phyloP scores from a whole-genome alignment of 2,329 filamentous ascomycete species.

The Beauveria sp. region DNA sequence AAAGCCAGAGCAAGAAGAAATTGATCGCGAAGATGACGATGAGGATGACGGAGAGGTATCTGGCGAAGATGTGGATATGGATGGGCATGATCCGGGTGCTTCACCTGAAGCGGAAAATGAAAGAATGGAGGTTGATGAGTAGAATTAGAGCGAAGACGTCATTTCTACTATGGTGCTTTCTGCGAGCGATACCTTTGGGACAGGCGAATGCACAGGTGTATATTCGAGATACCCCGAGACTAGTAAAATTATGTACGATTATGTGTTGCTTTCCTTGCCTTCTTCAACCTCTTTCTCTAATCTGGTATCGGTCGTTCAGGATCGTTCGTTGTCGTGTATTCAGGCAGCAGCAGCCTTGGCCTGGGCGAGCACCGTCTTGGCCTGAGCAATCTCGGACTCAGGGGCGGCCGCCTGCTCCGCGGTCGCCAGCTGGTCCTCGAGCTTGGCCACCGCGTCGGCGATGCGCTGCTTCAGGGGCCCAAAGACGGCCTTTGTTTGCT shows the following conservation, averaged over 20 bases:
- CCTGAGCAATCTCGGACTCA: conserved; percentile 45
- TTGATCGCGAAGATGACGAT: conserved; percentile 24
- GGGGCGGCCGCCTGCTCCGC: conserved; percentile 38
- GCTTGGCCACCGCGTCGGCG: conserved; percentile 58
- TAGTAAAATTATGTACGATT: not conserved
- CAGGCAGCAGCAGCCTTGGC: conserved; percentile 30
- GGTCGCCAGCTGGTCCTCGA: conserved; percentile 71
- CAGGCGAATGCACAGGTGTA: conserved; percentile 9
- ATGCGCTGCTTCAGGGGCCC: conserved; percentile 65
- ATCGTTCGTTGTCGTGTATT: not conserved
- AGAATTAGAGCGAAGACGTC: conserved; percentile 13
- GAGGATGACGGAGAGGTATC: conserved; percentile 46
- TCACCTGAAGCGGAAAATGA: conserved; percentile 33
- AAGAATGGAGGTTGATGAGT: conserved; percentile 58
- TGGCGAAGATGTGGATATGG: conserved; percentile 22
- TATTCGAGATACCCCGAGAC: conserved; percentile 15
- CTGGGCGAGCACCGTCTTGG: conserved; percentile 44
- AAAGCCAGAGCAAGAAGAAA: conserved; percentile 15
- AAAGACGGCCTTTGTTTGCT: conserved; percentile 82
- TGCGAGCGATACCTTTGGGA: not conserved
- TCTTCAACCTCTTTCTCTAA: not conserved
- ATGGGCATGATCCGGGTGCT: not conserved
- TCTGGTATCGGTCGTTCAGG: conserved; percentile 15
- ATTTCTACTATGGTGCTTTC: not conserved
- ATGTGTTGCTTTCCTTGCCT: not conserved